Conservation (phyloP, 805 yeast genomes). For the Metschnikowia arizonensis region DNA sequence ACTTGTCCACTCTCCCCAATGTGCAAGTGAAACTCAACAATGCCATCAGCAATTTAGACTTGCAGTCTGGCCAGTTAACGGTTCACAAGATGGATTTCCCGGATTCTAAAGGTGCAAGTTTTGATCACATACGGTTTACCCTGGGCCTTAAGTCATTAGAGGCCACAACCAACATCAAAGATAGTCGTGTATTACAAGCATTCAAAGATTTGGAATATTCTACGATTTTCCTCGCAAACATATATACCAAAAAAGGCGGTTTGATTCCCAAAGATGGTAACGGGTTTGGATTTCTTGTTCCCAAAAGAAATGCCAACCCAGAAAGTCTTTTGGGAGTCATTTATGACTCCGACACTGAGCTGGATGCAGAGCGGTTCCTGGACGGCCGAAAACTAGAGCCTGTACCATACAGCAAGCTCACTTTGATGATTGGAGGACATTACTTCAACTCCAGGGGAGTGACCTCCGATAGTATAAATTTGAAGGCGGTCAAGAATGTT, state of each 20-base stretch:
- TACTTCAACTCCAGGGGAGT: slow-evolving; percentile 29
- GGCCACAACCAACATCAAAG: slow-evolving; percentile 18
- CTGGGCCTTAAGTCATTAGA: slow-evolving; percentile 44
- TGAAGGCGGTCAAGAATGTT: slow-evolving; percentile 26
- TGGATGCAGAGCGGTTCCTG: slow-evolving; percentile 30
- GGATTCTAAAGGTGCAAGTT: slow-evolving; percentile 14
- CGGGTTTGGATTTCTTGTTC: slow-evolving; percentile 90
- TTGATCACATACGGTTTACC: slow-evolving; percentile 60
- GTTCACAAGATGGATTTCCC: background rate
- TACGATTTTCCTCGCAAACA: slow-evolving; percentile 62
- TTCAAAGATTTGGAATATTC: slow-evolving; percentile 36
- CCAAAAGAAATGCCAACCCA: slow-evolving; percentile 46
- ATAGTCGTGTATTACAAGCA: slow-evolving; percentile 7
- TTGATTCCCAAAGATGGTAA: slow-evolving; percentile 34
- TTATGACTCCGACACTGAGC: slow-evolving; percentile 82
- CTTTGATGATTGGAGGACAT: slow-evolving; percentile 91
- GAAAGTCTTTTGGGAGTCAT: slow-evolving; percentile 77
- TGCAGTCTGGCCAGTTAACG: slow-evolving; percentile 13
- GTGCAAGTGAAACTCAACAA: slow-evolving; percentile 35
- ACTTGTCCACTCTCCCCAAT: slow-evolving; percentile 37
- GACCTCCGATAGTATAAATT: slow-evolving; percentile 27
- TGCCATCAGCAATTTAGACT: slow-evolving; percentile 21
- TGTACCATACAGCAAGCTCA: slow-evolving; percentile 59
- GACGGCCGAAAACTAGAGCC: slow-evolving; percentile 14
- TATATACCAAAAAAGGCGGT: slow-evolving; percentile 44